Evolutionary conservation across 2,329 filamentous ascomycete species (phyloP), one percentile per base, ranked within the genome.

Genomic region (Ceratocystis huliohia): DNA sequence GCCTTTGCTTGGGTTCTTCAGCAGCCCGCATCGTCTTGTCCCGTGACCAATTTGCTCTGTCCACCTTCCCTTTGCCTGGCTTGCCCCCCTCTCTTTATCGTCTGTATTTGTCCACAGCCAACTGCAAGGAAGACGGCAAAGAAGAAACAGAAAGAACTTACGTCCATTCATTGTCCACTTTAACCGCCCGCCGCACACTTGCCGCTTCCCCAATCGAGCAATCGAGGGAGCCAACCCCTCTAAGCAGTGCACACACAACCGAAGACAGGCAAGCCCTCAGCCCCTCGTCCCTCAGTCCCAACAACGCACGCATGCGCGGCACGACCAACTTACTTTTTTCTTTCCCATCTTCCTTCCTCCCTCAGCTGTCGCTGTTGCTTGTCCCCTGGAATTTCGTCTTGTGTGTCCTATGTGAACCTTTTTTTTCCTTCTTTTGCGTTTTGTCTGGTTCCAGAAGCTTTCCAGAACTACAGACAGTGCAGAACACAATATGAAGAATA

Each of bases 371-470:
- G 25, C 10, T 7, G 53, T 37, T 33, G 15, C 7, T 30, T 33
- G 28, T 57, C 25, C 53, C 53, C 53, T 63, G 61, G 10, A 22
- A 22, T 25, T 37, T 13, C 46, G 37, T 28, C 61, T 63, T 46
- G 41, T 63, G 41, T 61, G 59, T 8, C 59, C 59, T 44, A 2
- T 13, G 22, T 56, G 33, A 48, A 50, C 45, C 5, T 53, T 57
- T 57, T 50, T 50, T 65, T 30, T 25, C 20, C n/a, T 45, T 62
- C 25, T 63, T 48, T 30, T 57, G 53, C 53, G 15, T 28, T 30
- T 46, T 63, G 13, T 48, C 61, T 45, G 13, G 25, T 63, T 65
- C 63, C 50, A 65, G 63, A 65, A 65, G 20, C 50, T 45, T 65
- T 65, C 63, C 63, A 59, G 63, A 65, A 65, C 10, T 65, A 28